A percentile compares a stretch with the other conserved stretches of the same genome.
Conservation (phyloP, 2,329 filamentous ascomycete species). For the Cladobotryum mycophilum region DNA sequence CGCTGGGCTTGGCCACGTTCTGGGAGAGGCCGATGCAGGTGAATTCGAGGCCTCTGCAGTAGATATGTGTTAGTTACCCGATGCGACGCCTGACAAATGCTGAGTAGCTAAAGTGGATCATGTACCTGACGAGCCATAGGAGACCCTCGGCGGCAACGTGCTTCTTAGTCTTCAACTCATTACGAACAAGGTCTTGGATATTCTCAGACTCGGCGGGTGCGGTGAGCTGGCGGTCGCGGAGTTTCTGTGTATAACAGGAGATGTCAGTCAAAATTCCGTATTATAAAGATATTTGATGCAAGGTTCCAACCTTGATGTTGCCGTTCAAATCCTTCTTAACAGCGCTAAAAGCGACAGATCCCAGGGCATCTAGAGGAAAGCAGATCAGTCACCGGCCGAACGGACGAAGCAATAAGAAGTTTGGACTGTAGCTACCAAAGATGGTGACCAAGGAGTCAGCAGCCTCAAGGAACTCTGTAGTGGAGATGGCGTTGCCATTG, state of each 20-base stretch:
- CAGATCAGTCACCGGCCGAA: not conserved
- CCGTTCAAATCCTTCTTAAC: constrained; percentile 88
- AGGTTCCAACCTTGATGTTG: constrained; percentile 80
- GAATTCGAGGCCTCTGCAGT: constrained; percentile 78
- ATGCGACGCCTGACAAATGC: not conserved
- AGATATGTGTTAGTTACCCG: constrained; percentile 1
- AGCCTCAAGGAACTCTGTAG: constrained; percentile 84
- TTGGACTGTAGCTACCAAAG: constrained; percentile 56
- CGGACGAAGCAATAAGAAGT: not conserved
- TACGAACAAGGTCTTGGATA: constrained; percentile 76
- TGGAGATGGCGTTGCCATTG: constrained; percentile 72
- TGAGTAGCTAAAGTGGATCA: not conserved
- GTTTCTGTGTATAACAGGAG: constrained; percentile 60
- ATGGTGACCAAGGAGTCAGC: constrained; percentile 79
- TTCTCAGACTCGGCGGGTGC: constrained; percentile 74
- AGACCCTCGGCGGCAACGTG: constrained; percentile 84
- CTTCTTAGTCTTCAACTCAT: constrained; percentile 86
- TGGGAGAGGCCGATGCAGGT: constrained; percentile 76
- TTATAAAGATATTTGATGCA: not conserved
- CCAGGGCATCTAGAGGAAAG: constrained; percentile 48
- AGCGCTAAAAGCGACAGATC: constrained; percentile 71
- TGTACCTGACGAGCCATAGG: constrained; percentile 80
- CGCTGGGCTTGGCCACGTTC: constrained; percentile 60
- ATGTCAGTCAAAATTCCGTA: constrained; percentile 14
- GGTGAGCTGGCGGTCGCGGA: constrained; percentile 73